Evolutionary conservation across 2,329 filamentous ascomycete species (phyloP), one percentile per base, ranked within the genome.

Genomic region (Botrytis galanthina): DNA sequence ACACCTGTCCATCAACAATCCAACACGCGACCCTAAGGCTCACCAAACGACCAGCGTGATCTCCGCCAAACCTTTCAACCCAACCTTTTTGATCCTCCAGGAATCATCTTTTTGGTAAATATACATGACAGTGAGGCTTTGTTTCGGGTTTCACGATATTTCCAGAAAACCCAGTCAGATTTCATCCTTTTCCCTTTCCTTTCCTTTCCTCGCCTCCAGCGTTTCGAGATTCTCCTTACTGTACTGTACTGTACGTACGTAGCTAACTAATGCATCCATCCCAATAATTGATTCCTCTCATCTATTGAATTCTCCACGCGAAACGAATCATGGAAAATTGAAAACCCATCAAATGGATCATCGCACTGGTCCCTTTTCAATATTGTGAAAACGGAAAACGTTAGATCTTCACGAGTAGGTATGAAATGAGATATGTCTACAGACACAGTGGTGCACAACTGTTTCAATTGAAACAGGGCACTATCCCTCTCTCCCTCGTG

Each of bases 11-110:
- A 57, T 57, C 16, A 9, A 29, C 51, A 54, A 29, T 29, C n/a
- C 51, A 61, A 22, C 26, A 44, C n/a, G 1, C n/a, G n/a, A 35
- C n/a, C 20, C n/a, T 32, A 32, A 32, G 62, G 29, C 20, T 48
- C 18, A 46, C 29, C 32, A 35, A 37, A 26, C 59, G 22, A 39
- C 22, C 22, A 35, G 1, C 2, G 14, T 9, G 12, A 14, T 46
- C 10, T 46, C n/a, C 10, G 32, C 39, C n/a, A 29, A 22, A 6
- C 5, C 6, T 8, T 32, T 2, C 22, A 29, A 39, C 22, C 32
- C 64, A 67, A 67, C 35, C 32, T 54, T 54, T 67, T 29, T 54
- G 12, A 67, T 67, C 64, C 64, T 67, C 9, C 46, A 67, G 64
- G 64, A 67, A 67, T 8, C 5, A 8, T n/a, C 64, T 12, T 18